phyloP scores from a whole-genome alignment of 345 rosid species.

The Sonneratia alba region DNA sequence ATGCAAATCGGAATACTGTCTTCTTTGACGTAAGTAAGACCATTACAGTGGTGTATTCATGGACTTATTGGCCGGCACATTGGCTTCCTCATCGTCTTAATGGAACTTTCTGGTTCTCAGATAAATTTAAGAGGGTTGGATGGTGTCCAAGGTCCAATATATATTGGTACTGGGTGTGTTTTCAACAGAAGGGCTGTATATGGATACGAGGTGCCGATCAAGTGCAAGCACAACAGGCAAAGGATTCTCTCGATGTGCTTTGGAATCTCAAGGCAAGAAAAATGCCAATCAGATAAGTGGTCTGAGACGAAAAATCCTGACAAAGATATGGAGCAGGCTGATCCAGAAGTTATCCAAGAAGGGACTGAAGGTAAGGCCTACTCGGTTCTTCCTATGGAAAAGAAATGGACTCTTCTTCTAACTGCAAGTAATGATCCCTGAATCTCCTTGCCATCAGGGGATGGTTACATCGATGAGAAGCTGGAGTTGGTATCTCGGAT shows the following conservation, averaged over 20 bases:
- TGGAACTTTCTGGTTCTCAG: not conserved
- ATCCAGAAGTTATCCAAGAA: conserved; percentile 8
- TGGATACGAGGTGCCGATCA: conserved; percentile 15
- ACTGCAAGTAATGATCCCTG: not conserved
- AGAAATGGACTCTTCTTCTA: not conserved
- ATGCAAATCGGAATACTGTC: conserved; percentile 16
- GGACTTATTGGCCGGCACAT: not conserved
- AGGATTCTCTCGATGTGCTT: conserved; percentile 6
- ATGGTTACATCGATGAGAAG: conserved; percentile 6
- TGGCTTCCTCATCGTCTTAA: too few species aligned
- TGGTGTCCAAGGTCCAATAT: conserved; percentile 22
- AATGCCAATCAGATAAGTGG: not conserved
- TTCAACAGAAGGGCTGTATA: conserved; percentile 15
- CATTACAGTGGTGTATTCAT: not conserved
- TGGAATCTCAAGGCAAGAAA: conserved; percentile 4
- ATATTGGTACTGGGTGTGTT: conserved; percentile 14
- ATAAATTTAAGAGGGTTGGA: conserved; percentile 23
- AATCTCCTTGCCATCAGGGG: not conserved
- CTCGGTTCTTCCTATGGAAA: not conserved
- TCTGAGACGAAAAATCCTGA: not conserved
- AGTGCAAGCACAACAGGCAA: not conserved
- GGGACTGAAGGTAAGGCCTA: conserved; percentile 2
- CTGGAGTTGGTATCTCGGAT: conserved; percentile 5
- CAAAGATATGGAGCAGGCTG: not conserved
- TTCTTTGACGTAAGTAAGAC: conserved; percentile 16